phyloP scores from a whole-genome alignment of 2,329 filamentous ascomycete genomes.

The Colletotrichum truncatum region DNA sequence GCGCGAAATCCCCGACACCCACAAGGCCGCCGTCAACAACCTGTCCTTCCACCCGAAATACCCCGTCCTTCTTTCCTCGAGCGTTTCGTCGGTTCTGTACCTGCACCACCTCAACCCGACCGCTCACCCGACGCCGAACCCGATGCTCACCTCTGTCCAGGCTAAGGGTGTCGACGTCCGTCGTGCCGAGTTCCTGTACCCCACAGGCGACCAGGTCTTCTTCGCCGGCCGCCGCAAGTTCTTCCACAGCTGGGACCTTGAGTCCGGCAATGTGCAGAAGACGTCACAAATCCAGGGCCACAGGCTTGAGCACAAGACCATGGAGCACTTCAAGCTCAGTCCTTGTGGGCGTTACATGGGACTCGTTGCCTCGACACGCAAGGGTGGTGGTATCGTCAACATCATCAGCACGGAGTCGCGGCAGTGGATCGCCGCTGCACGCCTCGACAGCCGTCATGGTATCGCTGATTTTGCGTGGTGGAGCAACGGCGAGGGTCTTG shows the following conservation, averaged over 20 bases:
- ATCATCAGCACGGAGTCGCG: constrained; percentile 81
- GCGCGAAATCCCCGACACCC: constrained; percentile 82
- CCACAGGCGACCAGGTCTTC: constrained; percentile 81
- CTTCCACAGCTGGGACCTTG: constrained; percentile 94
- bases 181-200: constrained; percentile 81
- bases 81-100: constrained; percentile 84
- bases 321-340: constrained; percentile 90
- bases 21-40: constrained; percentile 82
- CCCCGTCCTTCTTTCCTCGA: constrained; percentile 89
- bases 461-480: constrained; percentile 96
- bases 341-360: constrained; percentile 90
- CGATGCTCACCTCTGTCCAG: constrained; percentile 89
- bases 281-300: constrained; percentile 80
- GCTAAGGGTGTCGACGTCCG: constrained; percentile 85
- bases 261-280: constrained; percentile 84
- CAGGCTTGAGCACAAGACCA: constrained; percentile 83
- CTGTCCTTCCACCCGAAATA: constrained; percentile 90
- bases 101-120: constrained; percentile 88
- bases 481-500: constrained; percentile 83
- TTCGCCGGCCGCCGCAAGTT: constrained; percentile 88
- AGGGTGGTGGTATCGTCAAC: constrained; percentile 90
- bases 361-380: constrained; percentile 79
- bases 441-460: constrained; percentile 83
- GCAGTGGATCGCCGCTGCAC: constrained; percentile 87
- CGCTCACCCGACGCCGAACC: constrained; percentile 82